Evolutionary conservation across 139 green algal species (phyloP).

Genomic region (Chlorella sp.): DNA sequence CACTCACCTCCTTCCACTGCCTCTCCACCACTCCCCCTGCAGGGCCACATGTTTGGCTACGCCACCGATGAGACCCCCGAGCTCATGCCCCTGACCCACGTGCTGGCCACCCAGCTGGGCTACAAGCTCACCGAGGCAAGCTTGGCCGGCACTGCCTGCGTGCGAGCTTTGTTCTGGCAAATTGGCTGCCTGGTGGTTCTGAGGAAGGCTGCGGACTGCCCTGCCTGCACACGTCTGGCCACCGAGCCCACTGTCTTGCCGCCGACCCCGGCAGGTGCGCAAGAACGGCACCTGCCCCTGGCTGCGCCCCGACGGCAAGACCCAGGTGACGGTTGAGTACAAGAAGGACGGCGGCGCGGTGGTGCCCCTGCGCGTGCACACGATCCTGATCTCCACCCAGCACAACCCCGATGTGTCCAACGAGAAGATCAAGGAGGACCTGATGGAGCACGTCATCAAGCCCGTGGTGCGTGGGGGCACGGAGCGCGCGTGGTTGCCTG

Average conservation of each 20-base stretch:
- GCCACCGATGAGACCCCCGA: constrained; percentile 98
- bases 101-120: constrained; percentile 97
- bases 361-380: constrained; percentile 96
- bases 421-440: constrained; percentile 94
- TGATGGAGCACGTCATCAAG: constrained; percentile 99
- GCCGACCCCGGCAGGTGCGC: constrained; percentile 57
- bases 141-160: background rate
- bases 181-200: too few relatives aligned
- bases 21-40: background rate
- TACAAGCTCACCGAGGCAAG: constrained; percentile 79
- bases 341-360: constrained; percentile 92
- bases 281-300: constrained; percentile 94
- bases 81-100: constrained; percentile 99
- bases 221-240: too few relatives aligned
- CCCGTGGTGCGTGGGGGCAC: constrained; percentile 92
- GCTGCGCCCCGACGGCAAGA: constrained; percentile 99
- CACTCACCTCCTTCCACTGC: background rate
- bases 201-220: too few relatives aligned
- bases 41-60: constrained; percentile 99
- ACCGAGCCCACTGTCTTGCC: too few relatives aligned
- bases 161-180: too few relatives aligned
- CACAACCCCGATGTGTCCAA: constrained; percentile 94
- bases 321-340: constrained; percentile 99
- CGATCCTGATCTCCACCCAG: constrained; percentile 99
- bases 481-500: too few relatives aligned